These are phyloP conservation scores for Cladophialophora psammophila DNA, from an alignment of 2,329 filamentous ascomycete species.

Conservation along the genomic window DNA sequence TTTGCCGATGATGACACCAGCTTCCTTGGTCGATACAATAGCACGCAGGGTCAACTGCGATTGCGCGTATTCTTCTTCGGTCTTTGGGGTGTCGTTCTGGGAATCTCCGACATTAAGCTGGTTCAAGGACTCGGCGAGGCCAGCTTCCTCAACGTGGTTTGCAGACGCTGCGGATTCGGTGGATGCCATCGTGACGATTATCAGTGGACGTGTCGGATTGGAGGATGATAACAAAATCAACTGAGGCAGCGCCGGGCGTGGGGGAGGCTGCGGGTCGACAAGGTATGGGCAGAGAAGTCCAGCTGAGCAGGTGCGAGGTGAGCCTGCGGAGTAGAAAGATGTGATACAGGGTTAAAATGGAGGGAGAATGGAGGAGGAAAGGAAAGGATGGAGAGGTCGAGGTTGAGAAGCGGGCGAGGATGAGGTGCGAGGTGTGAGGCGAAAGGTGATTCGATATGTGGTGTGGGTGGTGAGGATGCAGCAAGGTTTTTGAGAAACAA, in stretches of 20 bases:
- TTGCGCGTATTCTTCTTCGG: constrained; percentile 95
- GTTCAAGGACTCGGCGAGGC: constrained; percentile 68
- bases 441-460: constrained; percentile 16
- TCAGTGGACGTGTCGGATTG: constrained; percentile 31
- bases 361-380: constrained; percentile 35
- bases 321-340: constrained; percentile 10
- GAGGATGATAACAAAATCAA: constrained; percentile 40
- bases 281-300: constrained; percentile 2
- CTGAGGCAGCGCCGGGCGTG: constrained; percentile 38
- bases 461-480: constrained; percentile 24
- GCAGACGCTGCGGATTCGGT: constrained; percentile 62
- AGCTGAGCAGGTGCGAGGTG: constrained; percentile 21
- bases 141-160: constrained; percentile 65
- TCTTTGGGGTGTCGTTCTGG: constrained; percentile 79
- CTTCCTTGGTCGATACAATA: constrained; percentile 98
- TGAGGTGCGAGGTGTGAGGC: constrained; percentile 20
- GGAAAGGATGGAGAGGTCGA: constrained; percentile 32
- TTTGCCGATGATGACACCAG: constrained; percentile 98
- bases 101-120: constrained; percentile 71
- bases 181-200: constrained; percentile 63
- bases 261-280: constrained; percentile 20
- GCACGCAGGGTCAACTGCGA: constrained; percentile 92
- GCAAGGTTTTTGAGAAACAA: constrained; percentile 30
- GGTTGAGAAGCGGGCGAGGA: constrained; percentile 26
- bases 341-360: constrained; percentile 23